Percentiles rank a stretch among this genome's conserved stretches.
phyloP scores from a whole-genome alignment of 139 green algal genomes.

The Trebouxia sp. region DNA sequence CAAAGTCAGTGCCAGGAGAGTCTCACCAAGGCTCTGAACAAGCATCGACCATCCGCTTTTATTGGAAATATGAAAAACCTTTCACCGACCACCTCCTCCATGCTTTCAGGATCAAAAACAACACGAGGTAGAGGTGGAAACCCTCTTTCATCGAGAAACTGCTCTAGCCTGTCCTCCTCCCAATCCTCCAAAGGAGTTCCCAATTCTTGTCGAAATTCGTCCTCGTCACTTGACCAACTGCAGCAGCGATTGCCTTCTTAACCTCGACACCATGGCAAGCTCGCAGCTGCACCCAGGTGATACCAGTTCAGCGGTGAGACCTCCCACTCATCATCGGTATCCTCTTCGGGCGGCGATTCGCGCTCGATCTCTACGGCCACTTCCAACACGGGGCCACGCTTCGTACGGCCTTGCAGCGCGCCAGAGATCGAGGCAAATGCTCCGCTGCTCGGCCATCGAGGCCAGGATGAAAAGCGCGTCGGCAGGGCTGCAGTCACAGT shows the following conservation, averaged over 20 bases:
- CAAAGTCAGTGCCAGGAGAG: background rate
- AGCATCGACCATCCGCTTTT: slow-evolving; percentile 62
- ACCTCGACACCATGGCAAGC: background rate
- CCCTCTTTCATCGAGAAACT: too few species aligned
- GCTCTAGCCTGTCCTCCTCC: too few species aligned
- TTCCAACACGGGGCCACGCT: background rate
- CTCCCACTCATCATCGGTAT: too few species aligned
- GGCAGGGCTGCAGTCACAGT: too few species aligned
- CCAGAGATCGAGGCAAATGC: background rate
- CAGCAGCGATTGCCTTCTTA: background rate
- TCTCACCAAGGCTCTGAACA: slow-evolving; percentile 63
- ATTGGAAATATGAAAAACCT: slow-evolving; percentile 44
- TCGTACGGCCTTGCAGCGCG: background rate
- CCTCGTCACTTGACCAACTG: background rate
- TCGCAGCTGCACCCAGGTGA: background rate
- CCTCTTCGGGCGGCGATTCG: too few species aligned
- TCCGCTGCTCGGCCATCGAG: too few species aligned
- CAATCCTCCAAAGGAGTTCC: too few species aligned
- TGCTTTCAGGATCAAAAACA: too few species aligned
- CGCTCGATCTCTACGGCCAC: background rate
- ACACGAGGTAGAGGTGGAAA: too few species aligned
- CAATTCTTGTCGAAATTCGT: background rate
- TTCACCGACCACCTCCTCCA: too few species aligned
- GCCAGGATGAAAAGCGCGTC: too few species aligned
- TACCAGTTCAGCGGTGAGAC: too few species aligned